A percentile compares a stretch with the other conserved stretches of the same genome.
These are phyloP conservation scores for Thelonectria discophora DNA, from an alignment of 2,329 filamentous ascomycete species.

Conservation along the genomic window DNA sequence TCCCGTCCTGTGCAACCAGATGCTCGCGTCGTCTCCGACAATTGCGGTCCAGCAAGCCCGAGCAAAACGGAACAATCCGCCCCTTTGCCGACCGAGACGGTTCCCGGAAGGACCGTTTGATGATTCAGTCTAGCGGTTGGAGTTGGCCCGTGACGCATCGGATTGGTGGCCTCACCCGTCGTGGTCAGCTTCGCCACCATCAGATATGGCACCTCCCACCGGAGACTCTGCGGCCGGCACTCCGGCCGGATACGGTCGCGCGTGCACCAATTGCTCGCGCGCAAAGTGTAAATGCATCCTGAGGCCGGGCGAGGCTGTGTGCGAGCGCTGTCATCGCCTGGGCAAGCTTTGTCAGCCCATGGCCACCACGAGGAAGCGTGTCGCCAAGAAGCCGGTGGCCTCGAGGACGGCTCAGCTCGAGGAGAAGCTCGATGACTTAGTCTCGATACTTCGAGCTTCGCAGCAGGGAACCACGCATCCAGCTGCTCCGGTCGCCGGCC, in stretches of 20 bases:
- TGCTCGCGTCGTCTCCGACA: background rate
- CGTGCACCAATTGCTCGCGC: slow-evolving; percentile 57
- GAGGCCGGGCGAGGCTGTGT: slow-evolving; percentile 44
- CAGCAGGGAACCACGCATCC: slow-evolving; percentile 38
- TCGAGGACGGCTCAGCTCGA: slow-evolving; percentile 57
- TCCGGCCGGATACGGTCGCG: slow-evolving; percentile 54
- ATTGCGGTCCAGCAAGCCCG: slow-evolving; percentile 4
- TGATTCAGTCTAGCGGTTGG: slow-evolving; percentile 26
- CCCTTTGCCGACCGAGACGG: background rate
- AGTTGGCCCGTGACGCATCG: slow-evolving; percentile 20
- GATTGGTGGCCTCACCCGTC: background rate
- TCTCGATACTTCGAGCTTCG: slow-evolving; percentile 53
- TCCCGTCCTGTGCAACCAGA: slow-evolving; percentile 18
- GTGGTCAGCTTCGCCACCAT: background rate
- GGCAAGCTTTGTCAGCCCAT: slow-evolving; percentile 59
- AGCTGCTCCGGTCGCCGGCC: slow-evolving; percentile 14
- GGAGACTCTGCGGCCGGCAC: slow-evolving; percentile 34
- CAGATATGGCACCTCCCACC: slow-evolving; percentile 37
- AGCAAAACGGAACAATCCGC: background rate
- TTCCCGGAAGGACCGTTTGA: slow-evolving; percentile 20
- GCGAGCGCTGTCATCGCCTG: slow-evolving; percentile 56
- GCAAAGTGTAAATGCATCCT: slow-evolving; percentile 61
- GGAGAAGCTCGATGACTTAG: slow-evolving; percentile 60
- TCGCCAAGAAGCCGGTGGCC: slow-evolving; percentile 45
- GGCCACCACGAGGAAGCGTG: slow-evolving; percentile 51